Base-by-base conservation (phyloP, 164 flowering plant species). In the Magnolia officinalis region DNA sequence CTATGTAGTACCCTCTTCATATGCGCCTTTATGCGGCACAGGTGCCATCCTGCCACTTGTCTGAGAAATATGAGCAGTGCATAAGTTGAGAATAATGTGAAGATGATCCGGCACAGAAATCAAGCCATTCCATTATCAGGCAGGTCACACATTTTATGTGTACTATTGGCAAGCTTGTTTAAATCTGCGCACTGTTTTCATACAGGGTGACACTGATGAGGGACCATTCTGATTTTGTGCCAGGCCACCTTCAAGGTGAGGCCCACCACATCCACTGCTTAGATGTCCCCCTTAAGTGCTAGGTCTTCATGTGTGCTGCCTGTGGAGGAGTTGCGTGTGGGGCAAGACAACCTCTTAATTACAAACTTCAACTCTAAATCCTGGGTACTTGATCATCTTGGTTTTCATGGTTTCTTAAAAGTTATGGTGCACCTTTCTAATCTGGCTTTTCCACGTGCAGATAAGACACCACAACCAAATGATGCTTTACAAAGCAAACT, bases 381-480 rank as follows among this genome's bases (percentile, higher is more conserved):
- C 9, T 50, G 26, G 72, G 3, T 49, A 70, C 72, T 1, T 16
- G 18, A 24, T 29, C 8, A 29, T 8, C 68, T 65, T 68, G 71
- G 20, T 70, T 49, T 13, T 18, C 14, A 8, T 72, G 63, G 64
- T 23, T 72, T 24, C 18, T 51, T 55, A 18, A 55, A 51, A 51
- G 19, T 72, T 51, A 10, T 51, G 64, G 58, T 24, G 74, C 72
- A 20, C 14, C 58, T 72, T 51, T 50, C 63, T 55, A 55, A 55
- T 23, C 50, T 20, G 2, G 2, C 64, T 67, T 59, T 21, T 74
- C 52, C 52, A 37, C 67, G 13, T 78, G 78, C 79, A 83, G 86
- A 69, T 78, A 50, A 59, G 2, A 52, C 1, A 67, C 52, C 63
- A 72, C 68, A 76, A 59, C 16, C 64, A 29, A 45, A 21, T 14